phyloP scores from a whole-genome alignment of 768 basidiomycete genomes.

The Suillus subaureus region DNA sequence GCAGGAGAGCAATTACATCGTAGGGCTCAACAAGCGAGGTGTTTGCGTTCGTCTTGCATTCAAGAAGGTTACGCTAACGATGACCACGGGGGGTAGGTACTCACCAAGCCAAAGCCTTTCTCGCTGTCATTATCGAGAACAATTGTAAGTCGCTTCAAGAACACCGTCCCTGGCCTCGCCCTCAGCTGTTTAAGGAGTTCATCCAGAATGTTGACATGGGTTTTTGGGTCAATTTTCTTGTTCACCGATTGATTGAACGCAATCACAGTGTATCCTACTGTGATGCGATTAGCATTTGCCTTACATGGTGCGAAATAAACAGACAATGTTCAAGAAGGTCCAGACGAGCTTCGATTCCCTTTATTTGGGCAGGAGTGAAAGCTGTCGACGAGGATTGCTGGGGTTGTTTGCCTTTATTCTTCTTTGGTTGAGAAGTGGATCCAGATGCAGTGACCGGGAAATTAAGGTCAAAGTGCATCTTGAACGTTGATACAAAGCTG shows the following conservation, averaged over 20 bases:
- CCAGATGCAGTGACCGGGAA: constrained; percentile 45
- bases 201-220: constrained; percentile 66
- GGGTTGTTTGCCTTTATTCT: constrained; percentile 32
- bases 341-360: constrained; percentile 59
- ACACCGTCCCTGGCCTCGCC: constrained; percentile 59
- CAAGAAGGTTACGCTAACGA: background rate
- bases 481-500: background rate
- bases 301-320: constrained; percentile 26
- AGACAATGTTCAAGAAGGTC: constrained; percentile 74
- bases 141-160: constrained; percentile 79
- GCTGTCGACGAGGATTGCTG: constrained; percentile 37
- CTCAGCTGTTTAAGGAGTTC: constrained; percentile 60
- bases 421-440: constrained; percentile 23
- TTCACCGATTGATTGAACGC: constrained; percentile 75
- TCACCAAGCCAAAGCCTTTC: constrained; percentile 81
- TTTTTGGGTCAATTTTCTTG: constrained; percentile 71
- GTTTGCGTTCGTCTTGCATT: constrained; percentile 69
- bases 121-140: constrained; percentile 82
- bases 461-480: constrained; percentile 73
- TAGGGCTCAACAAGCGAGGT: constrained; percentile 60
- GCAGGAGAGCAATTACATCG: constrained; percentile 76
- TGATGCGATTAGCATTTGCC: constrained; percentile 10
- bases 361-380: constrained; percentile 60
- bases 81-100: constrained; percentile 19
- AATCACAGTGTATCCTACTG: constrained; percentile 88